These are phyloP conservation scores for Agrocybe pediades DNA, from an alignment of 768 basidiomycete species.

Conservation along the genomic window DNA sequence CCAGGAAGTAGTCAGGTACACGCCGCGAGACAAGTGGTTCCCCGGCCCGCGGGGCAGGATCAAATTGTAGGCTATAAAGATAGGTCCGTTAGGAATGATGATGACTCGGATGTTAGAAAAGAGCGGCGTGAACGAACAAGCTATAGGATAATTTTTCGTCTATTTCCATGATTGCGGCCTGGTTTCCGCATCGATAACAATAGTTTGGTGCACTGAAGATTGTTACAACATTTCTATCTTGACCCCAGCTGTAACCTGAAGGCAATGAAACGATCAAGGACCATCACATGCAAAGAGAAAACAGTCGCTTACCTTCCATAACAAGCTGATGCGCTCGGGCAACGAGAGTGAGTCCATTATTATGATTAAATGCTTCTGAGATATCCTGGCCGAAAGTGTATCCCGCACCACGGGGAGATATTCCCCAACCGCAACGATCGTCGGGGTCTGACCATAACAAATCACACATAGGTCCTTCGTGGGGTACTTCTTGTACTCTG, in stretches of 20 bases:
- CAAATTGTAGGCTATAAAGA: constrained; percentile 89
- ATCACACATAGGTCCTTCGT: constrained; percentile 99
- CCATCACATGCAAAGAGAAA: background rate
- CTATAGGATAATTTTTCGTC: constrained; percentile 97
- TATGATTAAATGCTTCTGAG: constrained; percentile 98
- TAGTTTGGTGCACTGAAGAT: constrained; percentile 99
- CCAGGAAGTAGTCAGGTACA: constrained; percentile 93
- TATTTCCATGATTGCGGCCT: constrained; percentile 99
- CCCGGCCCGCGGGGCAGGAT: constrained; percentile 97
- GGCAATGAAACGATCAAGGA: background rate
- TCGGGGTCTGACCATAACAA: constrained; percentile 99
- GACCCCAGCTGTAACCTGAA: constrained; percentile 93
- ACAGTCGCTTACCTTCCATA: constrained; percentile 82
- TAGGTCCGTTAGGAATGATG: background rate
- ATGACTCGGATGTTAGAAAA: background rate
- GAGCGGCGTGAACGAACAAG: constrained; percentile 58
- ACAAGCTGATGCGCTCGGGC: constrained; percentile 94
- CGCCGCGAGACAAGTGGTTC: constrained; percentile 97
- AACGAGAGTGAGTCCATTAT: constrained; percentile 95
- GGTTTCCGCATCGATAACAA: constrained; percentile 99
- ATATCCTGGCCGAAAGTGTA: constrained; percentile 99
- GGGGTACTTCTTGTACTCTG: constrained; percentile 98
- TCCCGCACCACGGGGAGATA: constrained; percentile 97
- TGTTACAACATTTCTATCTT: constrained; percentile 98
- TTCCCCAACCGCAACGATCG: constrained; percentile 99